Base-by-base conservation (phyloP, 331 rosid species). In the Acacia concinna region DNA sequence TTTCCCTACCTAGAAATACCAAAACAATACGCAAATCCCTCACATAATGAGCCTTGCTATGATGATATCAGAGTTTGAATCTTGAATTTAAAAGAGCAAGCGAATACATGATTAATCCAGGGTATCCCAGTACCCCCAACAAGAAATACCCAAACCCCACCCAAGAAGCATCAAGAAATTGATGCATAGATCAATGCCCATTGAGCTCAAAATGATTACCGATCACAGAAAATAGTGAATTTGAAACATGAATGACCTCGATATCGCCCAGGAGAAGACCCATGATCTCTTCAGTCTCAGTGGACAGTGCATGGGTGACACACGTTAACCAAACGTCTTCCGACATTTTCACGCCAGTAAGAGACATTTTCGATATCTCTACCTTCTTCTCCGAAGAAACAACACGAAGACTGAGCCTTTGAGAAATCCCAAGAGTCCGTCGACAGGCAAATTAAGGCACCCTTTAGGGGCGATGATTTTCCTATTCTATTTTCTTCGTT, bases 231-330 rank as follows among this genome's bases (percentile, higher is more conserved):
- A 74, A 74, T 12, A 25, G 31, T 17, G 47, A 51, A 38, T 74
- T 68, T 38, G 73, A 75, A 46, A 56, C 60, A 74, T 59, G 57
- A 14, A 75, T 2, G 15, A 94, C 98, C 95, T 92, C 91, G 49
- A 96, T 93, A 77, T 96, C 99, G 11, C 99, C 99, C 17, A 96
- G 94, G 12, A 96, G 95, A 81, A 96, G 99, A 2, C 99, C 99
- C 99, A 96, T 96, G 85, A 96, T 93, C 87, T 96, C 99, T 77
- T 96, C 99, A 37, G 99, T 93, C 86, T 96, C 98, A 6, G 99
- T 96, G 82, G 99, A 91, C 87, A 96, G 85, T 79, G 98, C 92
- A 68, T 96, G 99, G 67, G 99, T 93, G 68, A 89, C 90, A 74
- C 99, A 96, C 28, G 98, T 93, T 51, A 96, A 77, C 98, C 97